These are phyloP conservation scores for Phaffia rhodozyma DNA, from an alignment of 1,284 basidiomycete genomes.

Conservation along the genomic window DNA sequence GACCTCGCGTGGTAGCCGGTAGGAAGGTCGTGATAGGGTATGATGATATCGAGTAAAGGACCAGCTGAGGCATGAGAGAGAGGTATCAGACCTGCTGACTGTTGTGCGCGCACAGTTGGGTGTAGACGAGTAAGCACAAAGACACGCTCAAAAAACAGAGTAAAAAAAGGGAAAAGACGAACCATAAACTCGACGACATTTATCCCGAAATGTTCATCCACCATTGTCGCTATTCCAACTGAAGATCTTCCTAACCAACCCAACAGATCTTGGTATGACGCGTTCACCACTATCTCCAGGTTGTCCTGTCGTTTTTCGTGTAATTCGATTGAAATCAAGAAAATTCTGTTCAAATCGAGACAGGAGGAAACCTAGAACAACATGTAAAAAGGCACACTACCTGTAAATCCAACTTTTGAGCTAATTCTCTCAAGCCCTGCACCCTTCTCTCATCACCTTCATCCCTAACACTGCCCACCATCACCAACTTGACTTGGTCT, in stretches of 20 bases:
- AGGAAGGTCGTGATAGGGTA: slow-evolving; percentile 45
- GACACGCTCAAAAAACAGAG: slow-evolving; percentile 1
- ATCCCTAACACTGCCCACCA: slow-evolving; percentile 78
- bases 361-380: not conserved
- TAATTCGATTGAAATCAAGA: too few relatives aligned
- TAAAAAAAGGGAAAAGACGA: slow-evolving; percentile 24
- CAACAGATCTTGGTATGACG: slow-evolving; percentile 59
- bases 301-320: slow-evolving; percentile 40
- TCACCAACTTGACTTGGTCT: slow-evolving; percentile 44
- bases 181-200: slow-evolving; percentile 98
- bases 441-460: slow-evolving; percentile 61
- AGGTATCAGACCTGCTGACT: slow-evolving; percentile 90
- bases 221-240: slow-evolving; percentile 90
- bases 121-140: slow-evolving; percentile 4
- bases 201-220: slow-evolving; percentile 98
- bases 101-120: not conserved
- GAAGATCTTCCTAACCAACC: slow-evolving; percentile 57
- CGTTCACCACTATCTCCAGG: slow-evolving; percentile 73
- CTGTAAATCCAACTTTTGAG: slow-evolving; percentile 51
- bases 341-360: not conserved
- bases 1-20: slow-evolving; percentile 71
- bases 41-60: slow-evolving; percentile 79
- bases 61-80: slow-evolving; percentile 88
- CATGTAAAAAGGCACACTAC: slow-evolving; percentile 36
- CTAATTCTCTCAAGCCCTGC: slow-evolving; percentile 47